These are phyloP conservation scores for Phialocephala subalpina DNA, from an alignment of 2,329 filamentous ascomycete genomes.

Conservation along the genomic window DNA sequence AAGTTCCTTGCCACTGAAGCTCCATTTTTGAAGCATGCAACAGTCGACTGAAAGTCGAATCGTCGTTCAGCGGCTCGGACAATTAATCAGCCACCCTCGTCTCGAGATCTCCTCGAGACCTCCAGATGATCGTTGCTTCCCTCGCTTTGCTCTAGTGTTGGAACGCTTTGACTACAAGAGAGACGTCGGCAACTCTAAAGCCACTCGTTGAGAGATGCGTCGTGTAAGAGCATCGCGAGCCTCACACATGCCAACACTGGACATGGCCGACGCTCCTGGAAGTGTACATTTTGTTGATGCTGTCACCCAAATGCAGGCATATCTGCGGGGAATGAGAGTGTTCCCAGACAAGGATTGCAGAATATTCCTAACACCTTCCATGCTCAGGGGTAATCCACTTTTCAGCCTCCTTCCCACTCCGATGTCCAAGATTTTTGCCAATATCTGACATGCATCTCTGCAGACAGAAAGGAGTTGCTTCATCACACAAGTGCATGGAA, in stretches of 20 bases:
- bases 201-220: too few relatives aligned
- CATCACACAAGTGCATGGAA: neutral
- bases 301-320: neutral
- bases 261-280: neutral
- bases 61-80: neutral
- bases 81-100: neutral
- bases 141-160: too few relatives aligned
- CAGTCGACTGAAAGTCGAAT: neutral
- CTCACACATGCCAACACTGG: neutral
- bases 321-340: neutral
- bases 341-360: constrained; percentile 15
- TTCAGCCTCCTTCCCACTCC: neutral
- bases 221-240: neutral
- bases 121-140: neutral
- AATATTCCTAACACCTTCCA: constrained; percentile 18
- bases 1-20: neutral
- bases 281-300: neutral
- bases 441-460: neutral
- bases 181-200: too few relatives aligned
- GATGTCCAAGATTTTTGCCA: neutral
- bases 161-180: too few relatives aligned
- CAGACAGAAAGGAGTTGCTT: neutral
- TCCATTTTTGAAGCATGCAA: neutral
- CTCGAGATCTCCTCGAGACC: neutral
- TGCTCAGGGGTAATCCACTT: constrained; percentile 1